Base-by-base conservation (phyloP, 2,329 filamentous ascomycete genomes). In the Neopestalotiopsis rosae region DNA sequence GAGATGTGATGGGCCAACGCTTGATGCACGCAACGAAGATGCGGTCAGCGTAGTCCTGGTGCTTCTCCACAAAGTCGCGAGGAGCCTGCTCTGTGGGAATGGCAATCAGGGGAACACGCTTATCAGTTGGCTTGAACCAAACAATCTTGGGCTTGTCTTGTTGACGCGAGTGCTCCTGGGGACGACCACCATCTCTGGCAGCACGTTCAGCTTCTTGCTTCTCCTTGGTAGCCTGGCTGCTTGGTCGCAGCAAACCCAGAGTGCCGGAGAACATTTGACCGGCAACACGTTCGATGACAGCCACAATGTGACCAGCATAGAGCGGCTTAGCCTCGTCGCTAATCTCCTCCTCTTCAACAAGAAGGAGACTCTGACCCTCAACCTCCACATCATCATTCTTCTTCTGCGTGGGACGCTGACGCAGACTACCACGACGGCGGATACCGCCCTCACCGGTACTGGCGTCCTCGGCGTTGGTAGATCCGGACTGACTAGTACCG, bases 361-460 rank as follows among this genome's bases (percentile, higher is more conserved):
- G 89, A 28, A 99, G 90, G 69, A 99, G 88, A 79, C 95, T 98
- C 82, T 99, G 96, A 32, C 96, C 96, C 80, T 99, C 96, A 34
- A 99, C 96, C 81, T 99, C 96, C 32, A 99, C 96, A 80, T 99
- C 96, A 74, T 99, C 96, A 72, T 99, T 99, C 89, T 99, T 99
- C 90, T 99, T 99, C 83, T 99, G 96, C 0, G 95, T 98, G 9
- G 96, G 96, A 67, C 96, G 92, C 84, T 98, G 96, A 77, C 96
- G 92, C 74, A 99, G 89, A 88, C 95, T 98, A 74, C 96, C 96
- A 77, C 96, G 93, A 74, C 96, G 90, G 75, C 95, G 93, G 72
- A 99, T 91, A 70, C 95, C 94, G 76, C 95, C 94, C 76, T 98
- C 95, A 67, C 86, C 85, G 66, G 87, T 87, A 72, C 86, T 81